Base-by-base conservation (phyloP, 1,284 basidiomycete genomes). In the Ganoderma boninense region DNA sequence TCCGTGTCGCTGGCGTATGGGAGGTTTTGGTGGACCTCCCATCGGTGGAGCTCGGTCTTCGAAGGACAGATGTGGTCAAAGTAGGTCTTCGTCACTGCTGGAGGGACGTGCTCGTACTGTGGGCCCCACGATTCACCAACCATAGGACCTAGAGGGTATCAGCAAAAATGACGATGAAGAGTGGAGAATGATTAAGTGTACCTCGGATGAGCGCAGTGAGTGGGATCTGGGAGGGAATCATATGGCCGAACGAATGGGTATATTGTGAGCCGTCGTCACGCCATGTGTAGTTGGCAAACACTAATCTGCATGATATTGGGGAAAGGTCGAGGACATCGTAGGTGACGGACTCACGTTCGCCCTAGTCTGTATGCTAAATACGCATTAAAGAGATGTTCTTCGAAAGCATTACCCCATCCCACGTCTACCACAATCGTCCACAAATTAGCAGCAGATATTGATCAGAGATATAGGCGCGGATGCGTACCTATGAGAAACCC, bases 261-360 rank as follows among this genome's bases (percentile, higher is more conserved):
- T 76, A 80, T n/a, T 73, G 68, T 1, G 69, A 68, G 2, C 70
- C 66, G 35, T 77, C 71, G 49, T 70, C 71, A n/a, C 75, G 76
- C 90, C 90, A 92, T n/a, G 85, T 85, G 70, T 90, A 91, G 74
- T 92, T 90, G 63, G 90, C 87, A 64, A 91, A 91, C 0, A 92
- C 90, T 4, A 52, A 23, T 26, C 49, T 52, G 23, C 5, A 46
- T 46, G 46, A 26, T 23, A 52, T 52, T 26, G 10, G 49, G 49
- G 14, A 26, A 23, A 23, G 49, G 20, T 10, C 49, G 2, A 26
- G n/a, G 26, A 11, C 11, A 8, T 4, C 10, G 23, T 7, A 23
- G 2, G 23, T 57, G 29, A 14, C 18, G 35, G 7, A 78, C 87
- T 67, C 75, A 88, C 85, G 84, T 80, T 71, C 87, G 77, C 35